Base-by-base conservation (phyloP, 768 basidiomycete species). In the Rhodotorula sphaerocarpa region DNA sequence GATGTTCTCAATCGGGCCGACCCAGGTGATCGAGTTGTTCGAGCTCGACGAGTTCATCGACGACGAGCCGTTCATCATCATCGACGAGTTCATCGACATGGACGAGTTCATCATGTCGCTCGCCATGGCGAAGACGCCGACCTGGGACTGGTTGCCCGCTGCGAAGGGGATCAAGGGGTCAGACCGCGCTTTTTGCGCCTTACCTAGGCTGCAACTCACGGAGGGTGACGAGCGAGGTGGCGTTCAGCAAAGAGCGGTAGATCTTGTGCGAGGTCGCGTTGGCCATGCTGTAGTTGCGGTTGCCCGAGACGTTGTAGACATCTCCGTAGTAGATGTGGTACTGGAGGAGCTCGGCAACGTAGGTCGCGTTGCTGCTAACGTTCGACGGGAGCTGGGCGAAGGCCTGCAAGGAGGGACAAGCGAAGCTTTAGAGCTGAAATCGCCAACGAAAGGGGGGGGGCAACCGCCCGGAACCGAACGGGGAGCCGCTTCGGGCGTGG, bases 301-400 rank as follows among this genome's bases (percentile, higher is more conserved):
- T 59, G 21, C 65, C 66, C 30, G 36, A 39, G 36, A 57, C 57
- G 18, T 63, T 57, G 33, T 63, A 59, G 60, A 73, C 65, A 25
- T 73, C 66, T 45, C 71, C 73, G 70, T 76, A 74, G 52, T 75
- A 61, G 69, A 77, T 70, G 69, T 73, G 72, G 59, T 71, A 69
- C 31, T 30, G 11, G 52, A 59, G 36, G 16, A 45, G 46, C n/a
- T 52, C 14, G 34, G 52, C 52, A 16, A 64, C 55, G 46, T 55
- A 52, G 39, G 52, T 34, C 11, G 23, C 11, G 51, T 63, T 39
- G 44, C 51, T 48, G 14, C 39, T 48, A 7, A 48, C 51, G 20
- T 44, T 34, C 30, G 41, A 44, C 15, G 52, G 39, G 3, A 58
- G 51, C 2, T 18, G 4, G 1, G 53, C 25, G 50, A 63, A 57